Conservation (phyloP, 2,329 filamentous ascomycete species). For the Podosphaera aphanis region DNA sequence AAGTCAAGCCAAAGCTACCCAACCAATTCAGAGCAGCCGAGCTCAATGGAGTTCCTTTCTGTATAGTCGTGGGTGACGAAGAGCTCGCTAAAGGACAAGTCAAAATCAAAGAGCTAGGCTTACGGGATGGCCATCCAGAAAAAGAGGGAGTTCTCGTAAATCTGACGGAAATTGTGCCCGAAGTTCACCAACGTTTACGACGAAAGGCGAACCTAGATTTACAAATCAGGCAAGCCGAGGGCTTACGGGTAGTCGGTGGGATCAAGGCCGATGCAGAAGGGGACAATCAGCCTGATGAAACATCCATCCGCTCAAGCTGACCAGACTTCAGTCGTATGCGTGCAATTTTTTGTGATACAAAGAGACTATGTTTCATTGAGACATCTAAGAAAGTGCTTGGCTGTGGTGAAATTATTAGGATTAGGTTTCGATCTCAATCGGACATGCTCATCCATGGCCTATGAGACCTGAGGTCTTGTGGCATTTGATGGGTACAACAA, state of each 20-base stretch:
- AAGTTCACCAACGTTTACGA: conserved; percentile 31
- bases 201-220: conserved; percentile 15
- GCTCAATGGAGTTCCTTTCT: conserved; percentile 54
- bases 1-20: conserved; percentile 71
- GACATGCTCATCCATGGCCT: too few species aligned
- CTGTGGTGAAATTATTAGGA: too few species aligned
- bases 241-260: conserved; percentile 14
- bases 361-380: too few species aligned
- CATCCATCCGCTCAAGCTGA: too few species aligned
- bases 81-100: conserved; percentile 66
- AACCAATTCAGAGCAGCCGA: conserved; percentile 86
- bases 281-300: background rate
- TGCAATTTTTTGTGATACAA: too few species aligned
- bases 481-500: too few species aligned
- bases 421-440: too few species aligned
- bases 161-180: conserved; percentile 34
- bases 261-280: conserved; percentile 10
- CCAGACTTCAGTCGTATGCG: too few species aligned
- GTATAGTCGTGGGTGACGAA: conserved; percentile 75
- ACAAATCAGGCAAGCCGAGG: conserved; percentile 11
- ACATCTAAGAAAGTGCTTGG: too few species aligned
- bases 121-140: conserved; percentile 63
- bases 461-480: too few species aligned
- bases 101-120: conserved; percentile 66
- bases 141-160: conserved; percentile 67